These are phyloP conservation scores for Neurospora tetrasperma DNA, from an alignment of 495 filamentous ascomycete species.

Conservation along the genomic window DNA sequence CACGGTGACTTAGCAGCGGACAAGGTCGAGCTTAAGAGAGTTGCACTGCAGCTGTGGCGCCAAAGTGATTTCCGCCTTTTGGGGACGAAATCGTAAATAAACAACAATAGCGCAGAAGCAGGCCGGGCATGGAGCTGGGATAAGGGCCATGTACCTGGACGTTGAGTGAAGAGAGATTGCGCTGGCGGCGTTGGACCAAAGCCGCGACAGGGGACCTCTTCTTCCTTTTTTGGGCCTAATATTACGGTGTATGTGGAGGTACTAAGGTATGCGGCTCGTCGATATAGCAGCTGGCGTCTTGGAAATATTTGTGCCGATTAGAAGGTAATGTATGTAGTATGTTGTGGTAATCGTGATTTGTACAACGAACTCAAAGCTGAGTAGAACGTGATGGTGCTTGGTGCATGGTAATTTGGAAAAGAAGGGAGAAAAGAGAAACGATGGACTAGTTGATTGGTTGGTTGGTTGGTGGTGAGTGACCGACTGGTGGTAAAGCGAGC, in stretches of 20 bases:
- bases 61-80: neutral
- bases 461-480: neutral
- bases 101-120: neutral
- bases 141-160: neutral
- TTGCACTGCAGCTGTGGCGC: neutral
- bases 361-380: neutral
- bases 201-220: neutral
- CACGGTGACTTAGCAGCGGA: neutral
- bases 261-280: neutral
- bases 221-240: neutral
- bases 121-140: neutral
- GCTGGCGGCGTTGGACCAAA: neutral
- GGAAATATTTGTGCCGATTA: neutral
- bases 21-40: neutral
- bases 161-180: neutral
- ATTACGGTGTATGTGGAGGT: neutral
- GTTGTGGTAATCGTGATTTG: neutral
- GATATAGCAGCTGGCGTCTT: neutral
- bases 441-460: neutral
- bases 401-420: neutral
- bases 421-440: neutral
- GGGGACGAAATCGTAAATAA: neutral
- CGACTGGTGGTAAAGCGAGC: neutral
- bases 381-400: neutral
- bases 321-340: neutral